Evolutionary conservation across 176 grass and related monocot species (phyloP).

Genomic region (Cymbopogon citratus): DNA sequence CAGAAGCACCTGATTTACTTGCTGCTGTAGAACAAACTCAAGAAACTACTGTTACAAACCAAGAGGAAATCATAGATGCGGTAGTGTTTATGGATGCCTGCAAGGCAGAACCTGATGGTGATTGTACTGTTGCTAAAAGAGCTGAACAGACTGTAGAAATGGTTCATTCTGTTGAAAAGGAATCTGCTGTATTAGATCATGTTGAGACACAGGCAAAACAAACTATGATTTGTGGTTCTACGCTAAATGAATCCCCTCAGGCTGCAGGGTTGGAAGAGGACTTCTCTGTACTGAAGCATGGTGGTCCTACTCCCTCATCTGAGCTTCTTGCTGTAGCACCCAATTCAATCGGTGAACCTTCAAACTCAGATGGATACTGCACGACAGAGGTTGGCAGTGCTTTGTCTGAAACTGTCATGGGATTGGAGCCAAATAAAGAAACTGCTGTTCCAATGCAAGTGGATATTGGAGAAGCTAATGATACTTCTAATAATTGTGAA

Average conservation of each 20-base stretch:
- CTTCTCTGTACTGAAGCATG: neutral
- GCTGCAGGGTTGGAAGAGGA: neutral
- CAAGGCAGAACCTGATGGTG: neutral
- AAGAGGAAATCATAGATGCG: neutral
- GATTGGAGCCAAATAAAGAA: constrained; percentile 9
- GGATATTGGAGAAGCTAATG: neutral
- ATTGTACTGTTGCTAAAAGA: neutral
- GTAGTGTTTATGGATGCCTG: neutral
- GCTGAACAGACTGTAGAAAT: neutral
- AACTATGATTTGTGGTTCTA: neutral
- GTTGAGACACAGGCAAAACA: neutral
- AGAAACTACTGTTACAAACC: neutral
- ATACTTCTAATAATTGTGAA: neutral
- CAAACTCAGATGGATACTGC: too few species aligned
- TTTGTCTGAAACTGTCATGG: constrained; percentile 6
- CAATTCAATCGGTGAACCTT: constrained; percentile 13
- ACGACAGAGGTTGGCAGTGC: neutral
- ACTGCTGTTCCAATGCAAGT: constrained; percentile 21
- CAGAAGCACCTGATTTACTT: neutral
- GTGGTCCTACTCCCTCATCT: neutral
- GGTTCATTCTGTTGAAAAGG: neutral
- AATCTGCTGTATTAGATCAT: neutral
- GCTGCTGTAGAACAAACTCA: constrained; percentile 10
- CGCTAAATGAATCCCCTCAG: neutral
- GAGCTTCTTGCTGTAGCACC: neutral